Conservation (phyloP, 306 rosid genomes). For the Inga laurina region DNA sequence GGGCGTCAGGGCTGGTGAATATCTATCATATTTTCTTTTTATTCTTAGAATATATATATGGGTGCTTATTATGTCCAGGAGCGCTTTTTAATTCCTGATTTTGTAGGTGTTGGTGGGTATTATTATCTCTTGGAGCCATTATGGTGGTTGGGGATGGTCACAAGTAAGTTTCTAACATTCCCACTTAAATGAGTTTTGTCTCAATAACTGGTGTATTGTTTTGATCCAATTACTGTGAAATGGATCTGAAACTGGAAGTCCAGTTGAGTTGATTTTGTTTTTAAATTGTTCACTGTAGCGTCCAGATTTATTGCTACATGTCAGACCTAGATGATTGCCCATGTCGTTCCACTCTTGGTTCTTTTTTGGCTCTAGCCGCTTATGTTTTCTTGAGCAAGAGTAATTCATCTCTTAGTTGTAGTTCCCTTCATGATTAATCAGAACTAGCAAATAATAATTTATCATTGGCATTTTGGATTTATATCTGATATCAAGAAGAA, state of each 20-base stretch:
- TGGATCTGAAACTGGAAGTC: background rate
- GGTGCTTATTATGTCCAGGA: slow-evolving; percentile 11
- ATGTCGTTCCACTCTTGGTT: background rate
- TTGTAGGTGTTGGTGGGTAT: slow-evolving; percentile 80
- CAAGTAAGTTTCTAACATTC: slow-evolving; percentile 53
- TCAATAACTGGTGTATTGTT: slow-evolving; percentile 17
- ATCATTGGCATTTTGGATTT: slow-evolving; percentile 22
- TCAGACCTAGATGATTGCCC: background rate
- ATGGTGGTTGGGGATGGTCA: slow-evolving; percentile 86
- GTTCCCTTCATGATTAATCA: slow-evolving; percentile 1
- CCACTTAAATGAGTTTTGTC: slow-evolving; percentile 18
- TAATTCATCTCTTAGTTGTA: background rate
- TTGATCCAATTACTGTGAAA: slow-evolving; percentile 23
- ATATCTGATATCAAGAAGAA: slow-evolving; percentile 45
- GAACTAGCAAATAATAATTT: slow-evolving; percentile 3
- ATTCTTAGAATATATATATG: background rate
- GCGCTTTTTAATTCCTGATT: slow-evolving; percentile 22
- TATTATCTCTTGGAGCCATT: slow-evolving; percentile 87
- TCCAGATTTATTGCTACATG: slow-evolving; percentile 29
- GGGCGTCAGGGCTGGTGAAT: slow-evolving; percentile 77
- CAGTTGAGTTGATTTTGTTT: background rate
- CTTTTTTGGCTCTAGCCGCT: background rate
- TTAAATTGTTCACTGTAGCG: slow-evolving; percentile 6
- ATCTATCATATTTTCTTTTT: background rate
- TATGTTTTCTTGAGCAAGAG: slow-evolving; percentile 9